phyloP scores from a whole-genome alignment of 2,329 filamentous ascomycete species.

The Byssochlamys sp. region DNA sequence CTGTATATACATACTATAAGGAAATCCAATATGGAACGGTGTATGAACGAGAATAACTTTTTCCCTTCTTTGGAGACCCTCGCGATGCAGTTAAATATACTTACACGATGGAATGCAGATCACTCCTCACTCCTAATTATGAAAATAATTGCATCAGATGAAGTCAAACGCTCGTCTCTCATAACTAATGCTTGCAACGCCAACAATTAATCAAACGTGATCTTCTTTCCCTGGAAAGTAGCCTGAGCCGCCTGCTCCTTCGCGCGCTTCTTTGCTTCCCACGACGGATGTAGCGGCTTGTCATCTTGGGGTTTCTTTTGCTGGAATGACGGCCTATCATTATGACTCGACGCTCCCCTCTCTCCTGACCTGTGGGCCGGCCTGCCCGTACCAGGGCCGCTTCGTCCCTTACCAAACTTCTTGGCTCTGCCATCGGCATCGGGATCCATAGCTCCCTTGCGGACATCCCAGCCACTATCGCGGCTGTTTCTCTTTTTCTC shows the following conservation, averaged over 20 bases:
- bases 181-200: neutral
- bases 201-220: conserved; percentile 47
- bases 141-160: neutral
- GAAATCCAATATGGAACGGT: neutral
- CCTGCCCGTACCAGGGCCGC: conserved; percentile 9
- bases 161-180: neutral
- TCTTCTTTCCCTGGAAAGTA: conserved; percentile 52
- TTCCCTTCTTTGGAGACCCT: neutral
- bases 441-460: conserved; percentile 43
- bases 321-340: conserved; percentile 13
- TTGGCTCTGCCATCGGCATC: conserved; percentile 14
- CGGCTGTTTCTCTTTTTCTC: conserved; percentile 25
- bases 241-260: conserved; percentile 43
- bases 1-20: neutral
- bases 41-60: neutral
- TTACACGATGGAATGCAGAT: neutral
- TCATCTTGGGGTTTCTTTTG: conserved; percentile 29
- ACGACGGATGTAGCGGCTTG: conserved; percentile 53
- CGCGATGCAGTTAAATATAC: neutral
- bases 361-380: neutral
- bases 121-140: neutral
- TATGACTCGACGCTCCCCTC: conserved; percentile 16
- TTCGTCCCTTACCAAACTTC: conserved; percentile 15
- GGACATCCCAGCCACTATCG: conserved; percentile 50
- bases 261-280: conserved; percentile 53